phyloP scores from a whole-genome alignment of 2,329 filamentous ascomycete species.

The Hypomyces rosellus region DNA sequence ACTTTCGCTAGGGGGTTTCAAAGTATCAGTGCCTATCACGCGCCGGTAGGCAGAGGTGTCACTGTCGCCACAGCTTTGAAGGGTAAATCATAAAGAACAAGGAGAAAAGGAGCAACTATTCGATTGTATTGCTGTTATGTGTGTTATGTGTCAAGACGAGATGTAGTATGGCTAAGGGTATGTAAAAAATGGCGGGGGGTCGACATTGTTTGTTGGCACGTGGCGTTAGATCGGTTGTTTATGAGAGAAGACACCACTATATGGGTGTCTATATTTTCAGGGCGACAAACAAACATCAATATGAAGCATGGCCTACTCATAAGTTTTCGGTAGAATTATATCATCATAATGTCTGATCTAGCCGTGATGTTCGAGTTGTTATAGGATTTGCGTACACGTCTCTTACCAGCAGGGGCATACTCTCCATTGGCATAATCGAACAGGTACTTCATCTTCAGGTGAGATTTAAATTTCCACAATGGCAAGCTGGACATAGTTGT shows the following conservation, averaged over 20 bases:
- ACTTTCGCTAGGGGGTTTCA: conserved; percentile 49
- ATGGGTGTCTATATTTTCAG: background rate
- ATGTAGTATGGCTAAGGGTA: background rate
- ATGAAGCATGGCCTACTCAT: too few relatives aligned
- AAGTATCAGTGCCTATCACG: conserved; percentile 58
- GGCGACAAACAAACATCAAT: too few relatives aligned
- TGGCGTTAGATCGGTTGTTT: background rate
- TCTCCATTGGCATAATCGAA: too few relatives aligned
- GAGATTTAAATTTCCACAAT: too few relatives aligned
- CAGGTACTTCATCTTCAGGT: too few relatives aligned
- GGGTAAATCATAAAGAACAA: conserved; percentile 18
- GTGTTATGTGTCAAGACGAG: background rate
- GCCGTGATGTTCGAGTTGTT: too few relatives aligned
- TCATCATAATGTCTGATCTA: too few relatives aligned
- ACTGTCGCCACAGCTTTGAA: conserved; percentile 37
- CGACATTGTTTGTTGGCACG: background rate
- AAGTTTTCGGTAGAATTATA: too few relatives aligned
- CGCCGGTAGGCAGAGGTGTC: conserved; percentile 43
- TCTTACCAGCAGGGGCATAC: too few relatives aligned
- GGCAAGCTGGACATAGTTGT: too few relatives aligned
- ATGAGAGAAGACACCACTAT: background rate
- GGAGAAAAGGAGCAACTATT: too few relatives aligned
- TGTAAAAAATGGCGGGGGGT: background rate
- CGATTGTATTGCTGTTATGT: background rate
- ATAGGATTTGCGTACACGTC: too few relatives aligned